A percentile compares a stretch with the other conserved stretches of the same genome.
phyloP scores from a whole-genome alignment of 2,329 filamentous ascomycete genomes.

The Fusarium liriodendri region DNA sequence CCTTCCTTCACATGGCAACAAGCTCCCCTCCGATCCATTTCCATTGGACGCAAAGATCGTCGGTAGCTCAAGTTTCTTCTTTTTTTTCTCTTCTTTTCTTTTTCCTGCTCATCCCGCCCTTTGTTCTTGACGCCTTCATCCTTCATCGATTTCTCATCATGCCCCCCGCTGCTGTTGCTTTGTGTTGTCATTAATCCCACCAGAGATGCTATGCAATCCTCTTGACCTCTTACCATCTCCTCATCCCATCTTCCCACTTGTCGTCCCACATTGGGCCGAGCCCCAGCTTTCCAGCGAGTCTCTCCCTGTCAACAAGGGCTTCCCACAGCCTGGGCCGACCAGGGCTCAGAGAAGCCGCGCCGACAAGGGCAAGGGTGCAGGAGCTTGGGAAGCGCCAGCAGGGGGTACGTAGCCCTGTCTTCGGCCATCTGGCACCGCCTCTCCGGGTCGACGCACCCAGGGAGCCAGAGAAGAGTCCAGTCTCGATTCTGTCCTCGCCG shows the following conservation, averaged over 20 bases:
- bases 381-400: slow-evolving; percentile 30
- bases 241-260: slow-evolving; percentile 19
- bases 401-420: slow-evolving; percentile 35
- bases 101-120: background rate
- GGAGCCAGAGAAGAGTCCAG: slow-evolving; percentile 2
- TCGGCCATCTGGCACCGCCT: slow-evolving; percentile 37
- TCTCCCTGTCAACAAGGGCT: slow-evolving; percentile 22
- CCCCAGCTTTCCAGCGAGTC: slow-evolving; percentile 15
- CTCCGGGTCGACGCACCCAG: slow-evolving; percentile 24
- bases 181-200: slow-evolving; percentile 1
- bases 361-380: slow-evolving; percentile 23
- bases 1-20: slow-evolving; percentile 26
- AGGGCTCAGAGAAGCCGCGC: slow-evolving; percentile 15
- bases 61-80: background rate
- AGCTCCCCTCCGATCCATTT: slow-evolving; percentile 5
- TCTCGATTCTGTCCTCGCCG: slow-evolving; percentile 20
- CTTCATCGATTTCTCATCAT: slow-evolving; percentile 5
- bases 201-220: slow-evolving; percentile 2
- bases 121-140: slow-evolving; percentile 22
- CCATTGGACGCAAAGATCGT: slow-evolving; percentile 37
- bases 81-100: slow-evolving; percentile 5
- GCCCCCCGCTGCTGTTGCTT: background rate
- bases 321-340: slow-evolving; percentile 15
- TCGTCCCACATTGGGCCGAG: slow-evolving; percentile 20
- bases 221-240: slow-evolving; percentile 15